These are phyloP conservation scores for Lactifluus pinguis DNA, from an alignment of 768 basidiomycete species.

Conservation along the genomic window DNA sequence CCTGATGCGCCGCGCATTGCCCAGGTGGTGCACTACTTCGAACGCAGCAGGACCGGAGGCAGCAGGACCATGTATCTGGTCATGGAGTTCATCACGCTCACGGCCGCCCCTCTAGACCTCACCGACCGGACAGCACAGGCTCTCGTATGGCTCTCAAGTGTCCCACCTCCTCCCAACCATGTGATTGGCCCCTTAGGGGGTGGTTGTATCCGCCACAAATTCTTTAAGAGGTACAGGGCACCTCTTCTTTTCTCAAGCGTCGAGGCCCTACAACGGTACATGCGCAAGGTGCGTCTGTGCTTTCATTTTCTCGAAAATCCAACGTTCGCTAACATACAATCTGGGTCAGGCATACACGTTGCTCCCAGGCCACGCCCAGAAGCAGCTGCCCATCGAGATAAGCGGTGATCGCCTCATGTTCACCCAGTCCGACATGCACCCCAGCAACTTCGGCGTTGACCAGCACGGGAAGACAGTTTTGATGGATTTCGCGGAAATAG, in stretches of 20 bases:
- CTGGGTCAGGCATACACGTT: neutral
- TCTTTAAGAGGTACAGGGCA: neutral
- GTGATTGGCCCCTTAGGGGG: neutral
- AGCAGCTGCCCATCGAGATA: neutral
- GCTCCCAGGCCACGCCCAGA: neutral
- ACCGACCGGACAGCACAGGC: neutral
- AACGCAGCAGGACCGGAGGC: neutral
- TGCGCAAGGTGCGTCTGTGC: neutral
- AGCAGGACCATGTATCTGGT: neutral
- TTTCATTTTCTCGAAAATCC: neutral
- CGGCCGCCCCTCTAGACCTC: neutral
- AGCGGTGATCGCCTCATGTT: constrained; percentile 23
- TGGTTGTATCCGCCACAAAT: neutral
- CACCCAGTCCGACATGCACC: constrained; percentile 27
- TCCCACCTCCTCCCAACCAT: neutral
- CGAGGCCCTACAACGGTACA: neutral
- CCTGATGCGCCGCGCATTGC: neutral
- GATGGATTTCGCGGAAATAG: constrained; percentile 24
- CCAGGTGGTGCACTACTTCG: neutral
- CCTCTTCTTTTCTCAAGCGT: neutral
- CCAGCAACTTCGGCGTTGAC: constrained; percentile 26
- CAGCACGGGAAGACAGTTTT: constrained; percentile 22
- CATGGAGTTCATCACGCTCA: neutral
- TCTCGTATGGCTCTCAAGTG: neutral
- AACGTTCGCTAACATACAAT: neutral